Conservation (phyloP, 352 stramenopile genomes). For the Phytophthora fragariae region DNA sequence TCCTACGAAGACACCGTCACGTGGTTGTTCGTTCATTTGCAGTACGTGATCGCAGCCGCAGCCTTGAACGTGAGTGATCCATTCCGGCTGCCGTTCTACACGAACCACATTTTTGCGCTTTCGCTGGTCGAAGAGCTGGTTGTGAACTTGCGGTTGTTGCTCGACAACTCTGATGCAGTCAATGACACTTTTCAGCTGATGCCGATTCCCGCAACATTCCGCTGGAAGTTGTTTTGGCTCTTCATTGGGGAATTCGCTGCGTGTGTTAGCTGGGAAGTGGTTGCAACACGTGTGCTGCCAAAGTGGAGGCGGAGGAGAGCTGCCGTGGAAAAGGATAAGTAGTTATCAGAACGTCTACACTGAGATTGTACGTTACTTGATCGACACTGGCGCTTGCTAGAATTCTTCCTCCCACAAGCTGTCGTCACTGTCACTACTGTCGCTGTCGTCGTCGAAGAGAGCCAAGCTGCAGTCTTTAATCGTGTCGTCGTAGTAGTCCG, state of each 20-base stretch:
- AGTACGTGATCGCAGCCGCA: conserved; percentile 48
- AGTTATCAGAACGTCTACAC: not conserved
- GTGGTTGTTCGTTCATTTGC: conserved; percentile 62
- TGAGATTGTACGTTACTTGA: conserved; percentile 3
- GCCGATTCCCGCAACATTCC: conserved; percentile 40
- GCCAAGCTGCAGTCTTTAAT: conserved; percentile 36
- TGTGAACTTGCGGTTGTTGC: conserved; percentile 46
- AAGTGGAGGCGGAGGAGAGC: conserved; percentile 15
- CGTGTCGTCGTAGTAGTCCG: conserved; percentile 35
- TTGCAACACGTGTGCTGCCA: conserved; percentile 41
- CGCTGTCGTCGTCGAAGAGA: conserved; percentile 24
- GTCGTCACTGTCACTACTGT: conserved; percentile 26
- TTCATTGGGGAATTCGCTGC: conserved; percentile 38
- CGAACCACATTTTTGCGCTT: conserved; percentile 41
- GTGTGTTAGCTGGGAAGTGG: conserved; percentile 36
- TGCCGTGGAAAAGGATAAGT: not conserved
- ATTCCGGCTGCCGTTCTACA: conserved; percentile 57
- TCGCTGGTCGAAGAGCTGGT: conserved; percentile 29
- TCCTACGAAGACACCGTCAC: conserved; percentile 50
- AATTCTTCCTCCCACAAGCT: conserved; percentile 38
- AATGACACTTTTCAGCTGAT: conserved; percentile 46
- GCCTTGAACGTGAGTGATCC: conserved; percentile 62
- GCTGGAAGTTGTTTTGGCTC: conserved; percentile 45
- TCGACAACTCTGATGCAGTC: conserved; percentile 38
- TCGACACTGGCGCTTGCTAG: conserved; percentile 15